phyloP scores from a whole-genome alignment of 495 filamentous ascomycete genomes.

The Lasiosphaeris hirsuta region DNA sequence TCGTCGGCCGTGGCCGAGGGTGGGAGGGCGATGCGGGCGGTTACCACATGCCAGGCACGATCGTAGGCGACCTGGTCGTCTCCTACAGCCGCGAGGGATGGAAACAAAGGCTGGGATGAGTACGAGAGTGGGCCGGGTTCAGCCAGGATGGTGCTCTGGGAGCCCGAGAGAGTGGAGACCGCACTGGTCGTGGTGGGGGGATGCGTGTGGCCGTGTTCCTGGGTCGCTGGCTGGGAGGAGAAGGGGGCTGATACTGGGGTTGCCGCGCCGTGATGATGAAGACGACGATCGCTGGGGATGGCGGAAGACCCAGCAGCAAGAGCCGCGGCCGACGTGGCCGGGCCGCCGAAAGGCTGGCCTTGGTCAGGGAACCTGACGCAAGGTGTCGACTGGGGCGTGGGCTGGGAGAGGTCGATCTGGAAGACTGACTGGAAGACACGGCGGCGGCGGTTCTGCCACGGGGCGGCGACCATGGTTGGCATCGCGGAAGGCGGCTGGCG shows the following conservation, averaged over 20 bases:
- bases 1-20: conserved; percentile 41
- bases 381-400: conserved; percentile 43
- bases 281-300: neutral
- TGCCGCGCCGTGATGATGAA: conserved; percentile 9
- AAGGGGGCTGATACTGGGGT: conserved; percentile 9
- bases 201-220: conserved; percentile 9
- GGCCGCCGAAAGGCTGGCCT: conserved; percentile 40
- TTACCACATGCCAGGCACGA: conserved; percentile 66
- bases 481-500: neutral
- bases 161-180: neutral
- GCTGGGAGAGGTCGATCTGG: conserved; percentile 40
- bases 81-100: conserved; percentile 20
- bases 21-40: conserved; percentile 58
- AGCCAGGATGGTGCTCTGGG: conserved; percentile 14
- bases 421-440: conserved; percentile 54
- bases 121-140: conserved; percentile 6
- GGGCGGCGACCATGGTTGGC: conserved; percentile 25
- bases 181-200: conserved; percentile 5
- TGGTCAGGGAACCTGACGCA: conserved; percentile 30
- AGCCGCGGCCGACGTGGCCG: conserved; percentile 10
- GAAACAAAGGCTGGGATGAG: conserved; percentile 22
- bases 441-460: conserved; percentile 39
- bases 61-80: conserved; percentile 61
- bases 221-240: conserved; percentile 10
- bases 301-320: neutral